phyloP scores from a whole-genome alignment of 176 grass and related monocot genomes.

The Cenchrus fungigraminus region DNA sequence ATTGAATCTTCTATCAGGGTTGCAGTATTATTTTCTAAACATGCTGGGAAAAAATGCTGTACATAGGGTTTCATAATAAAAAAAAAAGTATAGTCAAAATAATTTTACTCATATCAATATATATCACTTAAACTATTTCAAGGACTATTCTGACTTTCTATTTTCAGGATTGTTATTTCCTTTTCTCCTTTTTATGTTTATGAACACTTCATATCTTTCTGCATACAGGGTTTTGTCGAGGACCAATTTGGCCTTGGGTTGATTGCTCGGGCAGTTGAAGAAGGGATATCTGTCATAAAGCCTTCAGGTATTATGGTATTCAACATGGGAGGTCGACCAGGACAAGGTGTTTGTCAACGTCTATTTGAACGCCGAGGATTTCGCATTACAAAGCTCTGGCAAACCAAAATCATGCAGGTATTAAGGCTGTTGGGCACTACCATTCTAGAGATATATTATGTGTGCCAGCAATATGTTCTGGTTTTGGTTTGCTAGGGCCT shows the following conservation, averaged over 20 bases:
- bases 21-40: neutral
- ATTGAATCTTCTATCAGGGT: neutral
- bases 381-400: constrained; percentile 90
- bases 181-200: constrained; percentile 32
- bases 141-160: neutral
- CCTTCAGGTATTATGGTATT: constrained; percentile 93
- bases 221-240: constrained; percentile 83
- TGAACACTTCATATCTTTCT: constrained; percentile 33
- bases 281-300: constrained; percentile 98
- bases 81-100: no score
- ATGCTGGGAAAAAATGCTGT: constrained; percentile 1
- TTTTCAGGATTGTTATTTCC: neutral
- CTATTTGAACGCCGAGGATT: constrained; percentile 92
- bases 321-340: constrained; percentile 98
- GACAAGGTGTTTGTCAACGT: constrained; percentile 90
- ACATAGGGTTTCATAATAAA: neutral
- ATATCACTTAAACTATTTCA: neutral
- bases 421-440: neutral
- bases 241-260: constrained; percentile 97
- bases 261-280: constrained; percentile 98
- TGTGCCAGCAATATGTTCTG: neutral
- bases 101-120: neutral
- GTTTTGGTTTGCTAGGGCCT: constrained; percentile 19
- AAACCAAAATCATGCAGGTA: constrained; percentile 99
- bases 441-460: constrained; percentile 23